These are phyloP conservation scores for Apium graveolens DNA, from an alignment of 129 eudicot species.

Conservation along the genomic window DNA sequence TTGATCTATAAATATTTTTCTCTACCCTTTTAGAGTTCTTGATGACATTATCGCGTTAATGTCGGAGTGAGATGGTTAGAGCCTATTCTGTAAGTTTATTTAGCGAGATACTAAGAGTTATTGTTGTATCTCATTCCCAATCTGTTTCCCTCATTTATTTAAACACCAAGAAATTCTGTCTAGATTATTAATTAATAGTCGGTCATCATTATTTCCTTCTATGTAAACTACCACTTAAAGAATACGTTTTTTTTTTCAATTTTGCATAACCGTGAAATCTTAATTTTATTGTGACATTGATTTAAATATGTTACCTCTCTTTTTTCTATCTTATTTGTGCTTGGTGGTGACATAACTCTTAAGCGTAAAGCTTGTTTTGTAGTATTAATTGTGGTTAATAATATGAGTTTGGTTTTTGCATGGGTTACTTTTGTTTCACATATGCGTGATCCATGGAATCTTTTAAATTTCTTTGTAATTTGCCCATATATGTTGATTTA, in stretches of 20 bases:
- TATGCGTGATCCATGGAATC: not conserved
- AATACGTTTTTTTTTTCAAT: not conserved
- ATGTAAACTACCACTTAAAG: not conserved
- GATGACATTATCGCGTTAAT: not conserved
- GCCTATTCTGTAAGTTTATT: not conserved
- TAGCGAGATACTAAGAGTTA: not conserved
- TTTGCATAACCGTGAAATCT: not conserved
- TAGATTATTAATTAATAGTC: not conserved
- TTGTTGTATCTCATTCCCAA: not conserved
- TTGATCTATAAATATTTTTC: not conserved
- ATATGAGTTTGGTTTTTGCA: not conserved
- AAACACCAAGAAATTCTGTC: not conserved
- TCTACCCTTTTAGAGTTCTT: not conserved
- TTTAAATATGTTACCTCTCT: no score
- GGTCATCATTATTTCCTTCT: not conserved
- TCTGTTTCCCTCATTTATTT: not conserved
- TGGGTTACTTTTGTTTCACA: not conserved
- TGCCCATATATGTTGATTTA: not conserved
- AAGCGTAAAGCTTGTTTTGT: not conserved
- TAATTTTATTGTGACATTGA: not conserved
- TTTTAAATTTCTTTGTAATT: not conserved
- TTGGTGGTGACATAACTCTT: not conserved
- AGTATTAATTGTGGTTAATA: not conserved
- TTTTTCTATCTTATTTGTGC: not conserved
- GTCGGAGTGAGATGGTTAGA: not conserved